Percentiles rank a stretch among this genome's conserved stretches.
Evolutionary conservation across 106 monocot genomes (phyloP).

Genomic region (Dendrobium nobile): DNA sequence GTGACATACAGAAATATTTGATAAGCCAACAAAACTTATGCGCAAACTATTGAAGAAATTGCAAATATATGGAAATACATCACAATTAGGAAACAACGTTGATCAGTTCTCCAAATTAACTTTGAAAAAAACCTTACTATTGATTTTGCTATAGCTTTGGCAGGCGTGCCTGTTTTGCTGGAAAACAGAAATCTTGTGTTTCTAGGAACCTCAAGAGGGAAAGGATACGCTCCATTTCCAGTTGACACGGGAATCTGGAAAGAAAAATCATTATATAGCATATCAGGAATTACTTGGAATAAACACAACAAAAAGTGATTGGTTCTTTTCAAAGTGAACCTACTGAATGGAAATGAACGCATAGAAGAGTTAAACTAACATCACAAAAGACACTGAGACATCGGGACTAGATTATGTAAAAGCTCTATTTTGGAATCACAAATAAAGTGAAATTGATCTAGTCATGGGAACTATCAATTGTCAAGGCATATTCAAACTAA

Average conservation of each 20-base stretch:
- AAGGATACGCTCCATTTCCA: constrained; percentile 74
- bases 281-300: background rate
- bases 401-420: background rate
- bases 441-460: background rate
- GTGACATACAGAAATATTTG: constrained; percentile 6
- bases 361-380: background rate
- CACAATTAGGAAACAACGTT: background rate
- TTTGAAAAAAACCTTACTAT: constrained; percentile 49
- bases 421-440: background rate
- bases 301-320: background rate
- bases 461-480: background rate
- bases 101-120: background rate
- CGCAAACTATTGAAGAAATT: background rate
- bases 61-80: background rate
- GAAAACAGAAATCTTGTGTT: constrained; percentile 77
- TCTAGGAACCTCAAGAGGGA: constrained; percentile 67
- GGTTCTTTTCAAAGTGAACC: background rate
- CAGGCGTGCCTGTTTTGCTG: constrained; percentile 59
- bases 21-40: background rate
- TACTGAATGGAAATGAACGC: background rate
- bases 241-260: constrained; percentile 85
- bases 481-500: background rate
- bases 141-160: constrained; percentile 82
- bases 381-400: background rate
- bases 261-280: background rate